Conservation (phyloP, 2,329 filamentous ascomycete species). For the Coniochaeta hoffmannii region DNA sequence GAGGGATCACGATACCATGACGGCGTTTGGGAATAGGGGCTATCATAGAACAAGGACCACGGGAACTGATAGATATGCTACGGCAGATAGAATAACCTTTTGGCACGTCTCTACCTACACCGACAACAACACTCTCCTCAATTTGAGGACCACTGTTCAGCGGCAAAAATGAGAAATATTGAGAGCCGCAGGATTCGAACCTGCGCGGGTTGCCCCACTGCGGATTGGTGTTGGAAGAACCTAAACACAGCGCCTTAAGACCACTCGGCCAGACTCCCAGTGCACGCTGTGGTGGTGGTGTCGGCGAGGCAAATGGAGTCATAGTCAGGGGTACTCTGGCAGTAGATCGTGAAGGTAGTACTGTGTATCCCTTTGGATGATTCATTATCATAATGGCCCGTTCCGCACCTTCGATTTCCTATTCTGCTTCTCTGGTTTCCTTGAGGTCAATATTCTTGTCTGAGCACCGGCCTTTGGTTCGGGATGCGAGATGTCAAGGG, state of each 20-base stretch:
- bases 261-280: not conserved
- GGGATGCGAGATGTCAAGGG: not conserved
- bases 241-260: not conserved
- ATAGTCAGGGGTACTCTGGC: not conserved
- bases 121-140: no score
- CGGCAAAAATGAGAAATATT: not conserved
- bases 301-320: not conserved
- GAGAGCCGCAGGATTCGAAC: slow-evolving; percentile 1
- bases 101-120: no score
- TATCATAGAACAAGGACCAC: not conserved
- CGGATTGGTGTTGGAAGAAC: not conserved
- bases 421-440: no score
- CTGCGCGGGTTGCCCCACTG: not conserved
- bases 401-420: no score
- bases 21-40: not conserved
- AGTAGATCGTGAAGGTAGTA: no score
- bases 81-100: no score
- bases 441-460: no score
- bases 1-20: not conserved
- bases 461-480: no score
- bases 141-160: no score
- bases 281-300: not conserved
- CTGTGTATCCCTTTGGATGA: no score
- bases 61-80: no score
- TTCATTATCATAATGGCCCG: no score